A percentile compares a stretch with the other conserved stretches of the same genome.
phyloP scores from a whole-genome alignment of 164 flowering plant species.

The Malania oleifera region DNA sequence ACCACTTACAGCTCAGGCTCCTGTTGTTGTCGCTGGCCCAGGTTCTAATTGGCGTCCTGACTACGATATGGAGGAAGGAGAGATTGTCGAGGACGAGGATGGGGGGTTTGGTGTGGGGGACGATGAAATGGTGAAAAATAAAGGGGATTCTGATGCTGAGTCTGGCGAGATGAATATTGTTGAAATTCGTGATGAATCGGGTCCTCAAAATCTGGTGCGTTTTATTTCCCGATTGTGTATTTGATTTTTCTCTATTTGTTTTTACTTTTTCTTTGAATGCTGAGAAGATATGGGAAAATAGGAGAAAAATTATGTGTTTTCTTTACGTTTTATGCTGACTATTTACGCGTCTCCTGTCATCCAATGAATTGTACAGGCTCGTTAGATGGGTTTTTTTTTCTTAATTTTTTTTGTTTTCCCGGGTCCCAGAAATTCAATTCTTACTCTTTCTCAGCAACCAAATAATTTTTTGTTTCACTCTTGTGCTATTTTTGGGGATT shows the following conservation, averaged over 20 bases:
- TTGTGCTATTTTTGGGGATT: not conserved
- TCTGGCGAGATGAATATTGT: conserved; percentile 38
- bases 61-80: conserved; percentile 94
- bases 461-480: not conserved
- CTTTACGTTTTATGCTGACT: not conserved
- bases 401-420: not conserved
- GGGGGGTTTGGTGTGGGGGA: conserved; percentile 17
- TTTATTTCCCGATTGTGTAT: conserved; percentile 17
- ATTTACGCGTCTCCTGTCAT: no score
- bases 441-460: not conserved
- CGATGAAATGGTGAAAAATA: conserved; percentile 12
- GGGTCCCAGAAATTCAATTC: not conserved
- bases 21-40: conserved; percentile 4
- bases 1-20: not conserved
- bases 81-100: conserved; percentile 80
- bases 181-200: conserved; percentile 14
- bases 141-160: conserved; percentile 37
- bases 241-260: not conserved
- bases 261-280: conserved; percentile 18
- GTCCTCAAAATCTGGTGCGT: conserved; percentile 32
- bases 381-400: not conserved
- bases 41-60: conserved; percentile 17
- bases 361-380: not conserved
- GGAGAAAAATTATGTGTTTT: not conserved
- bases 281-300: conserved; percentile 7